phyloP scores from a whole-genome alignment of 2,329 filamentous ascomycete genomes.

The Penicillium concentricum region DNA sequence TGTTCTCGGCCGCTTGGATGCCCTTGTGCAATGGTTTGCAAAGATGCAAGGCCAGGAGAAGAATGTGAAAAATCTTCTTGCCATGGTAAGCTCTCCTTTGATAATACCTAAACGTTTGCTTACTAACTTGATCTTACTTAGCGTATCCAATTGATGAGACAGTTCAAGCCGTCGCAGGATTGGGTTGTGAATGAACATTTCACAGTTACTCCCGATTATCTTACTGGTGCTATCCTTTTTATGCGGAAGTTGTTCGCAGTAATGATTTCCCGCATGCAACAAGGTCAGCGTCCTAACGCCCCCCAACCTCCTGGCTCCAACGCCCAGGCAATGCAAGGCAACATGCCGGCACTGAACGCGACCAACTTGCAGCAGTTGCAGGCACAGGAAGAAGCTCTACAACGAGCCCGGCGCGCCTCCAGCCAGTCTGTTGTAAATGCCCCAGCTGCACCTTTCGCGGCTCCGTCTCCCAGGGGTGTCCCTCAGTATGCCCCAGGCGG shows the following conservation, averaged over 20 bases:
- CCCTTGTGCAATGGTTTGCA: slow-evolving; percentile 41
- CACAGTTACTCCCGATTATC: slow-evolving; percentile 43
- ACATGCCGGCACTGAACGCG: slow-evolving; percentile 42
- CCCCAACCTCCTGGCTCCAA: slow-evolving; percentile 19
- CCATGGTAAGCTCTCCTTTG: slow-evolving; percentile 34
- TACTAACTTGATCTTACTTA: slow-evolving; percentile 21
- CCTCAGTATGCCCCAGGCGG: slow-evolving; percentile 54
- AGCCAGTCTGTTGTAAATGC: slow-evolving; percentile 41
- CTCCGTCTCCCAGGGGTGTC: slow-evolving; percentile 56
- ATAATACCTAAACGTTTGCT: slow-evolving; percentile 4
- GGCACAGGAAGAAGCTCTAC: slow-evolving; percentile 47
- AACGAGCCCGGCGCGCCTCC: slow-evolving; percentile 39
- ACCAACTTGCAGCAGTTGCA: slow-evolving; percentile 49
- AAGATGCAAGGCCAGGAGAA: slow-evolving; percentile 43
- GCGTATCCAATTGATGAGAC: slow-evolving; percentile 47
- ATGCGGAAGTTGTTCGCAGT: slow-evolving; percentile 43
- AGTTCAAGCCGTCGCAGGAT: slow-evolving; percentile 43
- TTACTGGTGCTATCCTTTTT: slow-evolving; percentile 37
- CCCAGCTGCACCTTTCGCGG: slow-evolving; percentile 55
- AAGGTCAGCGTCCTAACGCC: slow-evolving; percentile 28
- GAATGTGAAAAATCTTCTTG: slow-evolving; percentile 36
- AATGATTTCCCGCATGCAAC: slow-evolving; percentile 38
- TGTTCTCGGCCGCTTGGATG: slow-evolving; percentile 45
- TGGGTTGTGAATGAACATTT: slow-evolving; percentile 47
- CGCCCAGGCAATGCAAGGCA: slow-evolving; percentile 25